These are phyloP conservation scores for Russula earlei DNA, from an alignment of 768 basidiomycete genomes.

Conservation along the genomic window DNA sequence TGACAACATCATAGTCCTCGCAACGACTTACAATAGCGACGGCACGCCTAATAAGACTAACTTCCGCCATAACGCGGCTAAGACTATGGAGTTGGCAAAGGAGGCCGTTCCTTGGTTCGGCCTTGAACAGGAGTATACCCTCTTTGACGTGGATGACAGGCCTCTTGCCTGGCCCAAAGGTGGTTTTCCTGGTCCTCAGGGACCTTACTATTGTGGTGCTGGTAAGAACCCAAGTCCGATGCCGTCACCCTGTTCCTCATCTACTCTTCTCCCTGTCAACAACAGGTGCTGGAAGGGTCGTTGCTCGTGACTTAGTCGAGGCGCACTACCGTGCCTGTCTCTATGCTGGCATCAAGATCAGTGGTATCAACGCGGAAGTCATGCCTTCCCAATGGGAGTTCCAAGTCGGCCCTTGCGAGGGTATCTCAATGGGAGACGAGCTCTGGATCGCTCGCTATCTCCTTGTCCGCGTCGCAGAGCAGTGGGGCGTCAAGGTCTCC, in stretches of 20 bases:
- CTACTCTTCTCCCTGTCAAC: constrained; percentile 1
- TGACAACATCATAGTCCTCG: constrained; percentile 94
- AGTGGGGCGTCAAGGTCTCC: constrained; percentile 95
- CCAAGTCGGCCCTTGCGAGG: constrained; percentile 98
- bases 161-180: constrained; percentile 98
- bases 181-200: constrained; percentile 98
- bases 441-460: constrained; percentile 99
- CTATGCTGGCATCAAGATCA: constrained; percentile 93
- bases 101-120: constrained; percentile 88
- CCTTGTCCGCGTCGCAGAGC: constrained; percentile 90
- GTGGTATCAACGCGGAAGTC: constrained; percentile 98
- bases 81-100: constrained; percentile 91
- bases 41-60: constrained; percentile 97
- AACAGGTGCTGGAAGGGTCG: constrained; percentile 92
- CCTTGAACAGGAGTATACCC: constrained; percentile 98
- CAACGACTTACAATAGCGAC: constrained; percentile 97
- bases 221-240: constrained; percentile 40
- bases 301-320: constrained; percentile 97
- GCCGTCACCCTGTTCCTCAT: background rate
- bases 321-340: constrained; percentile 98
- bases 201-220: constrained; percentile 99
- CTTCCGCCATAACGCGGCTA: constrained; percentile 86
- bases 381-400: constrained; percentile 99
- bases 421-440: constrained; percentile 98
- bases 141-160: constrained; percentile 84